A percentile compares a stretch with the other conserved stretches of the same genome.
These are phyloP conservation scores for Pythium grandisporangium DNA, from an alignment of 352 stramenopile genomes.

Conservation along the genomic window DNA sequence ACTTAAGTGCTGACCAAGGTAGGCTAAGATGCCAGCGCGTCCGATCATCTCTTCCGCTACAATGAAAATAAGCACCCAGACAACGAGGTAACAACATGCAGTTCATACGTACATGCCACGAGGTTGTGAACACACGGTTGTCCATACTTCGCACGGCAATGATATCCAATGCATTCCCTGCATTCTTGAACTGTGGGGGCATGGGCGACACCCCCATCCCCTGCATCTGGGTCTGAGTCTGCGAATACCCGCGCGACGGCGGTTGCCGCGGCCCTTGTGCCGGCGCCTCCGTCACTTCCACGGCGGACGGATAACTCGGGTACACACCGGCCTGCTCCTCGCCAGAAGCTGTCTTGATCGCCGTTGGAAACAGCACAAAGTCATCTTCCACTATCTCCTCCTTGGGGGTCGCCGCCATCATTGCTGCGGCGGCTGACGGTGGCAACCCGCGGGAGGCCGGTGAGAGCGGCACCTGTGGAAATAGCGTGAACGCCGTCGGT, in stretches of 20 bases:
- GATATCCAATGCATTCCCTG: constrained; percentile 73
- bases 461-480: constrained; percentile 1
- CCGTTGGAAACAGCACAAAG: constrained; percentile 8
- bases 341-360: not conserved
- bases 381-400: constrained; percentile 8
- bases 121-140: constrained; percentile 49
- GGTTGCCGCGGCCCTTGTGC: not conserved
- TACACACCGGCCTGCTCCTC: not conserved
- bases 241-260: not conserved
- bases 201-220: constrained; percentile 3
- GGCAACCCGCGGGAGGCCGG: not conserved
- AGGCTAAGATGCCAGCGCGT: no score
- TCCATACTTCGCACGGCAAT: constrained; percentile 58
- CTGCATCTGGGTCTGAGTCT: constrained; percentile 4
- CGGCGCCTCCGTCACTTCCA: not conserved
- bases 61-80: not conserved
- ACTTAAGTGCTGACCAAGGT: no score
- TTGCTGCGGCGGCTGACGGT: not conserved
- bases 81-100: not conserved
- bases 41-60: no score
- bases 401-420: not conserved
- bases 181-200: constrained; percentile 50
- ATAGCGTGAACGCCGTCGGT: constrained; percentile 7
- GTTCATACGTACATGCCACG: constrained; percentile 46
- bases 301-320: not conserved